Evolutionary conservation across 306 rosid species (phyloP), one percentile per base, ranked within the genome.

Genomic region (Cucumis sativus): DNA sequence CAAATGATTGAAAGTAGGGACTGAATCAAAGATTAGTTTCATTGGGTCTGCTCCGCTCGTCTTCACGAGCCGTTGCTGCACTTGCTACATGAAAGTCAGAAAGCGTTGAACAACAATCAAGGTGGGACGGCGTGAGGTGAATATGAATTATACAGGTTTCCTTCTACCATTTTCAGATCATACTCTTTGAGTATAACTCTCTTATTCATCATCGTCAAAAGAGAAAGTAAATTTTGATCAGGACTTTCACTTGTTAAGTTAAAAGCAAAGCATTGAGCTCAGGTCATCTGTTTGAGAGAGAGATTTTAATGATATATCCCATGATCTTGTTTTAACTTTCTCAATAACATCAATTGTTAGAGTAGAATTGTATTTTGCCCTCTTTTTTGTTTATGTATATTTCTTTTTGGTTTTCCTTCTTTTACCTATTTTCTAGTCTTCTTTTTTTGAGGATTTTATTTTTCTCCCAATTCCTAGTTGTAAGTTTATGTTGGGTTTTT

Each of bases 1-100:
- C 28, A 8, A 7, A 45, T 51, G 61, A 55, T 72, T 28, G 57
- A 28, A 45, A 43, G 75, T 69, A 69, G 77, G 17, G 77, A 72
- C 10, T 72, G 45, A 51, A 72, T 52, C 9, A 69, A 72, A 51
- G 61, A 72, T 72, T 72, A 72, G 60, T 72, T 72, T 72, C 61
- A 4, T 49, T 18, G 76, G 25, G 16, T 51, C 23, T 16, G 41
- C 41, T 43, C 0, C 2, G 16, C 77, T 7, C 15, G 12, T 28
- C 23, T 45, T 43, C 39, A 45, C 33, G 3, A 13, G 39, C 21
- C 30, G 0, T 30, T 64, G 45, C 47, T 66, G 54, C 71, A 33
- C 23, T 64, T 33, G 71, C 25, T 30, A 15, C 70, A 17, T 64
- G 45, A 33, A 64, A 64, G 70, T 60, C 70, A 35, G 3, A 30